These are phyloP conservation scores for Trichophyton rubrum DNA, from an alignment of 2,329 filamentous ascomycete genomes.

Conservation along the genomic window DNA sequence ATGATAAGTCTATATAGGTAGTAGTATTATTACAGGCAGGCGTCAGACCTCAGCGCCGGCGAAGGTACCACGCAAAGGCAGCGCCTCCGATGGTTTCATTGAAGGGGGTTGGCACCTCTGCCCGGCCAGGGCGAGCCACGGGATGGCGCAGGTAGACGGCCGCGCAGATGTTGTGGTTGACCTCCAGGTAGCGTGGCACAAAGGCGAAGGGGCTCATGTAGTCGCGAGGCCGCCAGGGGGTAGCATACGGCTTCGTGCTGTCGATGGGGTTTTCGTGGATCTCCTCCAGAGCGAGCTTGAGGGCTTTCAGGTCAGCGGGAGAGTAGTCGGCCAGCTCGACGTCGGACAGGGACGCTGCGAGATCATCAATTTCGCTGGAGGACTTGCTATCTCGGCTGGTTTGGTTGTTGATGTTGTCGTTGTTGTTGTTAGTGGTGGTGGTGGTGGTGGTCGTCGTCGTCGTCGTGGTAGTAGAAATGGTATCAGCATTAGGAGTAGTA, in stretches of 20 bases:
- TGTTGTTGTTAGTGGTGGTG: no score
- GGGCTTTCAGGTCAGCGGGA: constrained; percentile 35
- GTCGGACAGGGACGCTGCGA: constrained; percentile 25
- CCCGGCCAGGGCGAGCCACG: constrained; percentile 66
- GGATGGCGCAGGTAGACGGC: constrained; percentile 93
- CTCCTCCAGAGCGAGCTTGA: constrained; percentile 46
- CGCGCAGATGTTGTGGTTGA: constrained; percentile 93
- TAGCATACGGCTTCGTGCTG: constrained; percentile 67
- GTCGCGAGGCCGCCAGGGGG: constrained; percentile 75
- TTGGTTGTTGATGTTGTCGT: no score
- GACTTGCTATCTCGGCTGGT: not conserved
- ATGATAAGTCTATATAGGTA: not conserved
- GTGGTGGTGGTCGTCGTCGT: constrained; percentile 22
- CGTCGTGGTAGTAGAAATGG: constrained; percentile 4
- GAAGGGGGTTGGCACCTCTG: constrained; percentile 80
- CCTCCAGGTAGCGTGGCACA: constrained; percentile 88
- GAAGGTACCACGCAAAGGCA: constrained; percentile 89
- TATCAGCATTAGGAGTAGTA: constrained; percentile 12
- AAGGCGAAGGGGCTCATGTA: constrained; percentile 91
- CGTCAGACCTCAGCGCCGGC: constrained; percentile 49
- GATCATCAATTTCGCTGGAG: constrained; percentile 12
- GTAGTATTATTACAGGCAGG: not conserved
- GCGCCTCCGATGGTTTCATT: constrained; percentile 56
- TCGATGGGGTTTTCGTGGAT: constrained; percentile 68
- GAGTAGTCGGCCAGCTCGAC: constrained; percentile 36